phyloP scores from a whole-genome alignment of 768 basidiomycete species.

The Lactarius sanguifluus region DNA sequence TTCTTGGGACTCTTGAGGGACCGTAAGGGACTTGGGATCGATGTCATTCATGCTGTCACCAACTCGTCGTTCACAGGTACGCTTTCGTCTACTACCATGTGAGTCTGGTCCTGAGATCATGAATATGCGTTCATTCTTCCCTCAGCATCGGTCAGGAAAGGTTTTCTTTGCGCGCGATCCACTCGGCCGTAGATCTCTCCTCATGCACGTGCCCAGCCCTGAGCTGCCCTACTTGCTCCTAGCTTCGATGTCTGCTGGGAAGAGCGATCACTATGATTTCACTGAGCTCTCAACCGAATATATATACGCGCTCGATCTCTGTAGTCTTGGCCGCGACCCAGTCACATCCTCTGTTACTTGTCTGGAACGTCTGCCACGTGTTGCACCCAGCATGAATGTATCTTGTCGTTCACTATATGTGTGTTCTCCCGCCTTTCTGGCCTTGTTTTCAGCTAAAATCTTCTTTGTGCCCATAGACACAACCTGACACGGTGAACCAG shows the following conservation, averaged over 20 bases:
- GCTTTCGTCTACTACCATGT: constrained; percentile 82
- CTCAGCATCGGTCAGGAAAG: constrained; percentile 44
- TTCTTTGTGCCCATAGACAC: constrained; percentile 41
- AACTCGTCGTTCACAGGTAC: constrained; percentile 48
- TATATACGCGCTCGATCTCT: constrained; percentile 56
- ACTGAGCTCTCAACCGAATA: constrained; percentile 61
- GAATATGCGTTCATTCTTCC: constrained; percentile 7
- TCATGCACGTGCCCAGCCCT: constrained; percentile 60
- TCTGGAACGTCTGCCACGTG: constrained; percentile 31
- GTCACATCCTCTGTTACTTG: background rate
- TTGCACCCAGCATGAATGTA: background rate
- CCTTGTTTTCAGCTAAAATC: background rate
- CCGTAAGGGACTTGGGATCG: constrained; percentile 54
- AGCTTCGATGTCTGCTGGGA: constrained; percentile 62
- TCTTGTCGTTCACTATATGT: constrained; percentile 6
- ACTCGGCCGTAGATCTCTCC: constrained; percentile 80
- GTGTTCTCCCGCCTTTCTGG: background rate
- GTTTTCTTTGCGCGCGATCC: constrained; percentile 82
- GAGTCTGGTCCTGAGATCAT: constrained; percentile 31
- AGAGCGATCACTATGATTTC: constrained; percentile 46
- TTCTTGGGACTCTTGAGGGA: constrained; percentile 70
- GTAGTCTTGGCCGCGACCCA: constrained; percentile 25
- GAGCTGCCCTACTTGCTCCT: constrained; percentile 56
- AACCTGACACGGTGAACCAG: constrained; percentile 47
- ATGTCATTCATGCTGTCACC: constrained; percentile 6